Evolutionary conservation across 139 green algal species (phyloP), one percentile per base, ranked within the genome.

Genomic region (Tetraselmis chui): DNA sequence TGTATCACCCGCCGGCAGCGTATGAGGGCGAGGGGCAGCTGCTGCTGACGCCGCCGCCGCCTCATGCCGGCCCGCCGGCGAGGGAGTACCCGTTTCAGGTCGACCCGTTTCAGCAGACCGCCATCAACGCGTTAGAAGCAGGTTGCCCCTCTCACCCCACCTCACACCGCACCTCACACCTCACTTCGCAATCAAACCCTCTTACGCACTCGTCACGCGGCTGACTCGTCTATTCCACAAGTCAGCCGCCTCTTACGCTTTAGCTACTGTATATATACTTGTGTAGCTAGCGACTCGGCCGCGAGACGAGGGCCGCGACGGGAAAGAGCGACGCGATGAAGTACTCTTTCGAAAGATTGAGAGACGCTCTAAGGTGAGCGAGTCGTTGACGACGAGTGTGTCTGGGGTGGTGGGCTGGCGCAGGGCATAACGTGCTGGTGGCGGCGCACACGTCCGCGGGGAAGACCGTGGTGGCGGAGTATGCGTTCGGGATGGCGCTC

Each of bases 381-480:
- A n/a, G n/a, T n/a, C n/a, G n/a, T n/a, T n/a, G n/a, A n/a, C n/a
- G n/a, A n/a, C n/a, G n/a, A n/a, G n/a, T n/a, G n/a, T n/a, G n/a
- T n/a, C n/a, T 27, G 75, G 26, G 22, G 28, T 88, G 30, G 84
- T 86, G 76, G 78, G n/a, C n/a, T n/a, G n/a, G n/a, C n/a, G n/a
- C 85, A 78, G 85, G 89, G 0, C 86, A 95, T 58, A 90, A 83
- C 26, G 92, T 95, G 28, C 83, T 95, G 79, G 92, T 95, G 28
- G 87, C 90, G 0, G 94, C 94, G 1, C 94, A 97, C 90, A 97
- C 94, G 18, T 94, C 92, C 2, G 93, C 93, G 1, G 93, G 93
- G 23, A 96, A 96, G 86, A 96, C 93, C 0, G 93, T 90, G 1
- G 91, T 96, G 1, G 93, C 93, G 1, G 91, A 96, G 86, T 96